Evolutionary conservation across 768 basidiomycete species (phyloP), one percentile per base, ranked within the genome.

Genomic region (Tephrocybe sp.): DNA sequence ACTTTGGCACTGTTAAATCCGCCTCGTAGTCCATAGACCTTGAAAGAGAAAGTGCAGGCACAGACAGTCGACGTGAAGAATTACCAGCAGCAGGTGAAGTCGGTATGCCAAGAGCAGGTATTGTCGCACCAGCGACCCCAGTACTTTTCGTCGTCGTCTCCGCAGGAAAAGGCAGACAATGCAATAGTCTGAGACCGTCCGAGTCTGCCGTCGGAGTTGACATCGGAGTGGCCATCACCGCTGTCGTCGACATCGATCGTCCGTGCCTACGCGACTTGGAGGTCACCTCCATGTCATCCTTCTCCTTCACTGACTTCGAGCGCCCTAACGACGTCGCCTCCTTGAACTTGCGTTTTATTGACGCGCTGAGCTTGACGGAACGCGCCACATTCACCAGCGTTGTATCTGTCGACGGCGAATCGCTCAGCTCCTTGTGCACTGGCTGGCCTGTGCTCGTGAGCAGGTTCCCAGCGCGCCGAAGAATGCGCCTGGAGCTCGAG

Each of bases 1-100:
- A 57, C 38, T 66, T 64, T 0, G 88, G 86, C 2, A 90, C 80
- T 0, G 75, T 69, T 12, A 79, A 42, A 36, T 65, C 63, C 15
- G 41, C 55, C 31, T 54, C 36, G 11, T 54, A 27, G 41, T 54
- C 51, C 36, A 57, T 48, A 25, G 51, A 37, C 18, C 50, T 51
- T 30, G 52, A 36, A 18, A 53, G 57, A 27, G 60, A 57, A 27
- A 35, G 43, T 28, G 18, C 45, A 16, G 44, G 56, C 19, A 30
- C 46, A 42, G 39, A 32, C n/a, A 48, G 37, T 34, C 30, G 39
- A 40, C 24, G 44, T 38, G 49, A 44, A 27, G 16, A 21, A n/a
- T 7, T 19, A 9, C 31, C 28, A 25, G 39, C 9, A 37, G n/a
- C 4, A 37, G 32, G 32, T 5, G 32, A 5, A 8, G 16, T 37